phyloP scores from a whole-genome alignment of 768 basidiomycete species.

The Hortiboletus campestris region DNA sequence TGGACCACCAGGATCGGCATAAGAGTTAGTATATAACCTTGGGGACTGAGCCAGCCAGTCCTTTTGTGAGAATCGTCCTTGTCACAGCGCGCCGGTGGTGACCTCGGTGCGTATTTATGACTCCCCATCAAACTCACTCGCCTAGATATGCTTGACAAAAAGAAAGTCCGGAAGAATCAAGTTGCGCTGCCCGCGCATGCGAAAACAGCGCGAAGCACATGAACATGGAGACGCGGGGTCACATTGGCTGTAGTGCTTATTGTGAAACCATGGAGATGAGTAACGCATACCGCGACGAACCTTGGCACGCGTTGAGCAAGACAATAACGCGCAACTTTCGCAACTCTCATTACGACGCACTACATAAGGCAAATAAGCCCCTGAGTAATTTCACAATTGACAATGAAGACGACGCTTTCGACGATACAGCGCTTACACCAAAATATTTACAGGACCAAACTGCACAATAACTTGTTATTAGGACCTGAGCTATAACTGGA shows the following conservation, averaged over 20 bases:
- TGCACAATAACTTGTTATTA: neutral
- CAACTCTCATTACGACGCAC: conserved; percentile 7
- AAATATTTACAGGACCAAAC: neutral
- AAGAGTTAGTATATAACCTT: conserved; percentile 16
- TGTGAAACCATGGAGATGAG: conserved; percentile 31
- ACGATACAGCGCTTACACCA: neutral
- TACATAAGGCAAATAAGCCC: conserved; percentile 7
- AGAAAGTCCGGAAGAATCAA: conserved; percentile 1
- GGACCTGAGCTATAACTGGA: neutral
- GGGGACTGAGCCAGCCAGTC: conserved; percentile 33
- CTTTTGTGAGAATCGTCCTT: conserved; percentile 19
- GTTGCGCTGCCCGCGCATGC: neutral
- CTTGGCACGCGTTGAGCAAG: conserved; percentile 8
- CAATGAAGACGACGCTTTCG: neutral
- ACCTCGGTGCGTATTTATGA: conserved; percentile 23
- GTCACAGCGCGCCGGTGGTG: neutral
- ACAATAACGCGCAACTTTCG: conserved; percentile 22
- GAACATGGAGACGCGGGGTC: conserved; percentile 19
- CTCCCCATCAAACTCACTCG: neutral
- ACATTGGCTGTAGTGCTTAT: conserved; percentile 19
- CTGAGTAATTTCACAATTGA: conserved; percentile 3
- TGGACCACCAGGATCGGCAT: conserved; percentile 16
- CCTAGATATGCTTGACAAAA: conserved; percentile 22
- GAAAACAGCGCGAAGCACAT: conserved; percentile 11
- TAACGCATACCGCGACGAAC: conserved; percentile 1